Conservation (phyloP, 805 yeast species). For the Sugiyamaella lignohabitans region DNA sequence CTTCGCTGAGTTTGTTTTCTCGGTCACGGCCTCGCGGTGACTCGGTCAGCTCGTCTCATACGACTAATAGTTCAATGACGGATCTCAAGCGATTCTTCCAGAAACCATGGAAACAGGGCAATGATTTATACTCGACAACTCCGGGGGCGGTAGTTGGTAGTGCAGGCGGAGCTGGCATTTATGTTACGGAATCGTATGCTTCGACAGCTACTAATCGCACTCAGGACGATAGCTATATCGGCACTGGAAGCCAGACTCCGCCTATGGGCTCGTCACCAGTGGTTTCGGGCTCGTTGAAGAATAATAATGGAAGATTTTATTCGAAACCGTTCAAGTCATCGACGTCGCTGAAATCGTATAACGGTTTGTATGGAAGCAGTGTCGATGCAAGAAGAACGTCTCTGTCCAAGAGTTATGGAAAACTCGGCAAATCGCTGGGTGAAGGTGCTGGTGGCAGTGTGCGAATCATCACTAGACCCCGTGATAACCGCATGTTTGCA, state of each 20-base stretch:
- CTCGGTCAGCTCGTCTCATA: conserved; percentile 31
- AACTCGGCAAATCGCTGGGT: conserved; percentile 80
- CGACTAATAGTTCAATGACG: conserved; percentile 26
- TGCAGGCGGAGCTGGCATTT: not conserved
- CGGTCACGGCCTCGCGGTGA: conserved; percentile 31
- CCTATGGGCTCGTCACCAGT: conserved; percentile 5
- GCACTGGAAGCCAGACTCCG: not conserved
- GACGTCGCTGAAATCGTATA: conserved; percentile 21
- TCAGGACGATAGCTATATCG: not conserved
- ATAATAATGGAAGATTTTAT: conserved; percentile 1
- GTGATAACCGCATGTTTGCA: conserved; percentile 73
- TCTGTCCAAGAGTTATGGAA: conserved; percentile 62
- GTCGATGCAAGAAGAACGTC: conserved; percentile 20
- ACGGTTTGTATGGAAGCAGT: conserved; percentile 8
- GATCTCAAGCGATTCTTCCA: conserved; percentile 44
- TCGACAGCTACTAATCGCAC: not conserved
- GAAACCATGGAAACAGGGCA: conserved; percentile 31
- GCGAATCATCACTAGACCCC: conserved; percentile 57
- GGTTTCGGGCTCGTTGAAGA: conserved; percentile 6
- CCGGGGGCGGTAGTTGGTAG: too few species aligned
- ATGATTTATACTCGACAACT: not conserved
- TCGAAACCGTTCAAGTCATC: conserved; percentile 17
- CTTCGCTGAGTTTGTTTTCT: conserved; percentile 33
- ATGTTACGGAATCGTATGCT: conserved; percentile 9
- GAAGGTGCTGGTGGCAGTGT: conserved; percentile 96